Conservation (phyloP, 202 grass and related monocot genomes). For the Musa balbisiana region DNA sequence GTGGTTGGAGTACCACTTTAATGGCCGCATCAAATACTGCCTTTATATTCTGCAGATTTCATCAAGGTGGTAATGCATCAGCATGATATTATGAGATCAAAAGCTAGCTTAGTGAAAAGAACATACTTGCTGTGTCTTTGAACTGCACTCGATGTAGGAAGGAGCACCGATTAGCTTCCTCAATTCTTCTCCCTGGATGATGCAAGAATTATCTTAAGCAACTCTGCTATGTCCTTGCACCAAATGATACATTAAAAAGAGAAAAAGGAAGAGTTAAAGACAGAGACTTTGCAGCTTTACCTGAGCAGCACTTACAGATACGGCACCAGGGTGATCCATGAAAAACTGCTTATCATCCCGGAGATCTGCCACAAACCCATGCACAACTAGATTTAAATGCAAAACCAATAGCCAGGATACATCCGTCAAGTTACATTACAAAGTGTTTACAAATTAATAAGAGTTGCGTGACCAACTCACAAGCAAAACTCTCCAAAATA, state of each 20-base stretch:
- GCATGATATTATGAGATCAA: neutral
- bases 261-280: neutral
- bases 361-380: neutral
- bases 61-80: neutral
- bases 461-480: no score
- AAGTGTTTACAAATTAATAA: no score
- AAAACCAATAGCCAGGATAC: neutral
- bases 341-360: conserved; percentile 11
- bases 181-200: neutral
- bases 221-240: neutral
- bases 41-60: neutral
- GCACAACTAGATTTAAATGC: neutral
- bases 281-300: neutral
- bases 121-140: neutral
- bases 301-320: neutral
- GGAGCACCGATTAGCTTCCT: neutral
- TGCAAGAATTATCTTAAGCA: neutral
- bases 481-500: neutral
- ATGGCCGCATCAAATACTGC: conserved; percentile 1
- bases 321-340: conserved; percentile 1
- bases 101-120: neutral
- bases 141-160: neutral
- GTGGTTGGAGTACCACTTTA: neutral
- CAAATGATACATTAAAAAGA: neutral
- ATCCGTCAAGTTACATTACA: no score